Evolutionary conservation across 495 filamentous ascomycete genomes (phyloP).

Genomic region (Zalerion maritima): DNA sequence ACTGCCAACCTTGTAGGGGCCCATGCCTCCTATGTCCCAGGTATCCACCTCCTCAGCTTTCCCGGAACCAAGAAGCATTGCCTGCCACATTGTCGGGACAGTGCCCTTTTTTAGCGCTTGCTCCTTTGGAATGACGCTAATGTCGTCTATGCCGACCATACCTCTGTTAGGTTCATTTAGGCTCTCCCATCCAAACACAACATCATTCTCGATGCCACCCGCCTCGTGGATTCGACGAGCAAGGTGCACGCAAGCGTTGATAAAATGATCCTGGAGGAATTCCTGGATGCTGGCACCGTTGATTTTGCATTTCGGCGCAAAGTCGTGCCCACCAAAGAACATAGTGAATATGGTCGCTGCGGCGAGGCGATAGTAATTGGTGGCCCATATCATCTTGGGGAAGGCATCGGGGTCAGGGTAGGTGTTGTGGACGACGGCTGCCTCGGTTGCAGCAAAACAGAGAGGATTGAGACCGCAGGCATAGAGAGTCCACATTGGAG

Average conservation of each 20-base stretch:
- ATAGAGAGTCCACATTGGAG: conserved; percentile 95
- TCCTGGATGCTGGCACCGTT: conserved; percentile 94
- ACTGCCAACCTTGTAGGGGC: conserved; percentile 76
- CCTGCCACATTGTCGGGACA: conserved; percentile 88
- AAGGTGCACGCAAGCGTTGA: conserved; percentile 63
- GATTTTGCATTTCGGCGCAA: conserved; percentile 91
- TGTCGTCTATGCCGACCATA: conserved; percentile 70
- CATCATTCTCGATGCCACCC: conserved; percentile 71
- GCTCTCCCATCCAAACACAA: conserved; percentile 91
- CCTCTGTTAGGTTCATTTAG: conserved; percentile 91
- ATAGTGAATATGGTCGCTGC: conserved; percentile 87
- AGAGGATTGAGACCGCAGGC: conserved; percentile 80
- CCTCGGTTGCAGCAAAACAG: conserved; percentile 73
- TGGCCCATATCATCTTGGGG: conserved; percentile 99
- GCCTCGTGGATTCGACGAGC: conserved; percentile 79
- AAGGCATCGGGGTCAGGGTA: conserved; percentile 76
- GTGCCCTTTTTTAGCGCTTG: conserved; percentile 90
- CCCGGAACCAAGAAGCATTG: conserved; percentile 78
- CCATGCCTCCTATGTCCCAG: conserved; percentile 87
- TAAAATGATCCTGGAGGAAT: conserved; percentile 78
- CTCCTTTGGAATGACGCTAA: conserved; percentile 67
- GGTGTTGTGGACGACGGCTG: conserved; percentile 87
- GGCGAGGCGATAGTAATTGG: conserved; percentile 81
- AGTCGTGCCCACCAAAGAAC: conserved; percentile 86
- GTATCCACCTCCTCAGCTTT: conserved; percentile 76